Evolutionary conservation across 176 grass and related monocot genomes (phyloP), one percentile per base, ranked within the genome.

Genomic region (Miscanthus lutarioriparius): DNA sequence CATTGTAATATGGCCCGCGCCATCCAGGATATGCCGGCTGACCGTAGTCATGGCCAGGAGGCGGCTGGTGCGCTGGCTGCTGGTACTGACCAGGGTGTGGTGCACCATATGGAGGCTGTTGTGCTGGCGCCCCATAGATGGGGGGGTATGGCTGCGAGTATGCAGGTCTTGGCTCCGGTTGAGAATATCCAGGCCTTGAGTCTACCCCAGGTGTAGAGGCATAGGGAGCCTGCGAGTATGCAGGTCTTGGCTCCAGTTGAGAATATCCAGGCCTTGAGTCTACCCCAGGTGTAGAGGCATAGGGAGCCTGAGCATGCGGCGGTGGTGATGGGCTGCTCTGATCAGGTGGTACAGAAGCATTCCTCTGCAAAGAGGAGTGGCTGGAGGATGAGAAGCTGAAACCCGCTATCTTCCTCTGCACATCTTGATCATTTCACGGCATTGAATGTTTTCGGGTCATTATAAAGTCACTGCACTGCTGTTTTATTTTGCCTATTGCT

Each of bases 361-460:
- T 92, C 79, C 92, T 89, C 25, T 73, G 93, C 58, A 61, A 9
- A 71, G 36, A 81, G 0, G 88, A 11, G 41, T 86, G 76, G 30
- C 85, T 76, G 64, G 86, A 85, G 82, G 91, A 75, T 9, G 89
- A 92, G 75, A 99, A 99, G 85, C 79, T 99, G 84, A 99, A 95
- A 59, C 96, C 96, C 0, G 96, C 89, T 68, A 99, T 75, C 84
- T 96, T 91, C 65, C 84, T 91, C 85, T 99, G 93, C 32, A 99
- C 93, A 19, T 99, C 96, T 69, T 99, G 2, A 94, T 99, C 96
- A 96, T 99, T 84, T 99, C 96, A 30, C 90, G 96, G 76, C 96
- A 96, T 62, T 99, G 96, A 75, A 99, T 99, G 81, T 92, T 95
- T n/a, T 51, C 96, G 84, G 28, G 96, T 99, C 91, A 96, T 94